phyloP scores from a whole-genome alignment of 2,329 filamentous ascomycete genomes.

The Aspergillus amoenus region DNA sequence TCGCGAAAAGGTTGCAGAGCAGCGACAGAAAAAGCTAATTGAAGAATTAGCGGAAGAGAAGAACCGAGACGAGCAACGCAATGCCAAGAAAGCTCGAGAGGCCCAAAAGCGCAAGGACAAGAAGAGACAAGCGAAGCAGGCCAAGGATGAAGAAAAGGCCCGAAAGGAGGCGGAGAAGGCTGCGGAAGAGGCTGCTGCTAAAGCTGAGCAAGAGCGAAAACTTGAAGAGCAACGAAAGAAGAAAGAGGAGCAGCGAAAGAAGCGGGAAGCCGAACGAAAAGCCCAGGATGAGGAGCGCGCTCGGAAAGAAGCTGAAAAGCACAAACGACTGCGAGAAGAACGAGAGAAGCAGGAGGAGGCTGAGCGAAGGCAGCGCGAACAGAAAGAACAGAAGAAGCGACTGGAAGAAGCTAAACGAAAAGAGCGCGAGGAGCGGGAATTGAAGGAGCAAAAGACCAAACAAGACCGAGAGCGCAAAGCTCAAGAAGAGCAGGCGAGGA shows the following conservation, averaged over 20 bases:
- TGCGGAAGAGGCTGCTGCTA: slow-evolving; percentile 75
- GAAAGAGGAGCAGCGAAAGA: slow-evolving; percentile 86
- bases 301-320: slow-evolving; percentile 81
- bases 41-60: slow-evolving; percentile 89
- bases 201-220: slow-evolving; percentile 74
- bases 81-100: slow-evolving; percentile 90
- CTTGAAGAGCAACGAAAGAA: slow-evolving; percentile 77
- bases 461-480: slow-evolving; percentile 61
- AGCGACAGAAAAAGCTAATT: slow-evolving; percentile 85
- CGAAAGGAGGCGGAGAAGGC: slow-evolving; percentile 85
- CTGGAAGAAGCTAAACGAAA: slow-evolving; percentile 72
- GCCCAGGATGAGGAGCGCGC: slow-evolving; percentile 85
- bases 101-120: slow-evolving; percentile 96
- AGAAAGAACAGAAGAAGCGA: slow-evolving; percentile 76
- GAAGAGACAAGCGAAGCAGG: slow-evolving; percentile 82
- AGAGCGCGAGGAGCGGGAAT: slow-evolving; percentile 61
- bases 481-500: slow-evolving; percentile 50
- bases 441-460: slow-evolving; percentile 66
- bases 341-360: slow-evolving; percentile 80
- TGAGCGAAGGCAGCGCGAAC: slow-evolving; percentile 79
- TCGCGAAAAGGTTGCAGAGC: slow-evolving; percentile 90
- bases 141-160: slow-evolving; percentile 86
- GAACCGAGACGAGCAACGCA: slow-evolving; percentile 71
- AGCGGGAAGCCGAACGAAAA: slow-evolving; percentile 86
- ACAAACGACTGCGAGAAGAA: slow-evolving; percentile 76